phyloP scores from a whole-genome alignment of 2,329 filamentous ascomycete species.

The Trichoderma sp. region DNA sequence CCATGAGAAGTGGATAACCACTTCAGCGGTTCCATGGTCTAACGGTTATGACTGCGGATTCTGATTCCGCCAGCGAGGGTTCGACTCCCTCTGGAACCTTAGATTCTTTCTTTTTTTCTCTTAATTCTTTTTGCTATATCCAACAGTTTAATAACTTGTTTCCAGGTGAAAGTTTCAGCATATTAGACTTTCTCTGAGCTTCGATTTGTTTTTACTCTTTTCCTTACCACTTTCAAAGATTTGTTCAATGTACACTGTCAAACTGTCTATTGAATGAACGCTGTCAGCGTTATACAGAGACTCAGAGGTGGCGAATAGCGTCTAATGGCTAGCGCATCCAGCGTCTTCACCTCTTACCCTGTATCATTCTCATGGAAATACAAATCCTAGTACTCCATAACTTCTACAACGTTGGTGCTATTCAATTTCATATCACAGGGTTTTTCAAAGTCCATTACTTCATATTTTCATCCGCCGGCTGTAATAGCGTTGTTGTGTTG shows the following conservation, averaged over 20 bases:
- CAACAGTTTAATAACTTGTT: no score
- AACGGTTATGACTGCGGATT: constrained; percentile 39
- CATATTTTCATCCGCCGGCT: not conserved
- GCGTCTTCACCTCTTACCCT: not conserved
- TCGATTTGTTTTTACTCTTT: not conserved
- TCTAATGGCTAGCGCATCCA: not conserved
- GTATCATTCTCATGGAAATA: not conserved
- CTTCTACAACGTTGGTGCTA: not conserved
- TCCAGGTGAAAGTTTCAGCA: no score
- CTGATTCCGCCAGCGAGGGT: constrained; percentile 39
- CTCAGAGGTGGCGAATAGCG: not conserved
- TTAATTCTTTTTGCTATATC: not conserved
- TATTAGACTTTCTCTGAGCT: not conserved
- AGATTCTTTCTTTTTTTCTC: not conserved
- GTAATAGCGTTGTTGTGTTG: no score
- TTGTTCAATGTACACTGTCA: not conserved
- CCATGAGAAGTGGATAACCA: constrained; percentile 30
- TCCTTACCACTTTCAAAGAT: not conserved
- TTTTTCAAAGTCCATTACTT: not conserved
- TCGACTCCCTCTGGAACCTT: constrained; percentile 38
- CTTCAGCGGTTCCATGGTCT: constrained; percentile 36
- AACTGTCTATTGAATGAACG: not conserved
- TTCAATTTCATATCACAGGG: not conserved
- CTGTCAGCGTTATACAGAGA: not conserved
- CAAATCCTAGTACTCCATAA: not conserved